A percentile compares a stretch with the other conserved stretches of the same genome.
Evolutionary conservation across 1,139 yeast species (phyloP).

Genomic region (Suhomyces terraborum): DNA sequence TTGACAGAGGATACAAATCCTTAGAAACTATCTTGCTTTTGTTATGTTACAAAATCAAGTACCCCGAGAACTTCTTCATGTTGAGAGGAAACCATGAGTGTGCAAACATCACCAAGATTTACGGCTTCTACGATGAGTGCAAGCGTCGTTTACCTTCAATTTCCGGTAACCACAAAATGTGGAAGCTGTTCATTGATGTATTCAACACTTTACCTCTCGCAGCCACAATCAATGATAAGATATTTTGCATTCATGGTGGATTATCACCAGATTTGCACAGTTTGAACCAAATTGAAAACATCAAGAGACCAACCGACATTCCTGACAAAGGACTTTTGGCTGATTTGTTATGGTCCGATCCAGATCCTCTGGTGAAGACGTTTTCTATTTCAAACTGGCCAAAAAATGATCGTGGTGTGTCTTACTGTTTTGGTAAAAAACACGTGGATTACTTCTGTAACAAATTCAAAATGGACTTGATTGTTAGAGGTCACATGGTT

Average conservation of each 20-base stretch:
- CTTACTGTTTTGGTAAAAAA: constrained; percentile 74
- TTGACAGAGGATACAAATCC: constrained; percentile 83
- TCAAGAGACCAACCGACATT: constrained; percentile 82
- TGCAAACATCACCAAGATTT: constrained; percentile 80
- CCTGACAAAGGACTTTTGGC: constrained; percentile 83
- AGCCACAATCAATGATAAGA: constrained; percentile 80
- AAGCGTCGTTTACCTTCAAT: constrained; percentile 67
- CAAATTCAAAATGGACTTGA: constrained; percentile 72
- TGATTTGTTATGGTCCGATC: constrained; percentile 88
- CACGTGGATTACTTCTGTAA: constrained; percentile 73
- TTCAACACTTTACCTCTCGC: constrained; percentile 87
- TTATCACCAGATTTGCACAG: constrained; percentile 72
- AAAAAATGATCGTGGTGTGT: constrained; percentile 83
- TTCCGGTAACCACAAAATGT: constrained; percentile 51
- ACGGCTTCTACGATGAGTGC: constrained; percentile 88
- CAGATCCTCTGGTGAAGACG: constrained; percentile 58
- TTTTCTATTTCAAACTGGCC: constrained; percentile 62
- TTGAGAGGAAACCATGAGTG: constrained; percentile 85
- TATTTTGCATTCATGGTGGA: constrained; percentile 90
- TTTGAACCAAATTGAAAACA: constrained; percentile 66
- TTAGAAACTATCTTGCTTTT: constrained; percentile 74
- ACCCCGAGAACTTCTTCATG: constrained; percentile 82
- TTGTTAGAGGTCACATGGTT: constrained; percentile 90
- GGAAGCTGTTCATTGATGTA: constrained; percentile 80
- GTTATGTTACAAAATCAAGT: constrained; percentile 74